Base-by-base conservation (phyloP, 345 rosid species). In the Camelina neglecta region DNA sequence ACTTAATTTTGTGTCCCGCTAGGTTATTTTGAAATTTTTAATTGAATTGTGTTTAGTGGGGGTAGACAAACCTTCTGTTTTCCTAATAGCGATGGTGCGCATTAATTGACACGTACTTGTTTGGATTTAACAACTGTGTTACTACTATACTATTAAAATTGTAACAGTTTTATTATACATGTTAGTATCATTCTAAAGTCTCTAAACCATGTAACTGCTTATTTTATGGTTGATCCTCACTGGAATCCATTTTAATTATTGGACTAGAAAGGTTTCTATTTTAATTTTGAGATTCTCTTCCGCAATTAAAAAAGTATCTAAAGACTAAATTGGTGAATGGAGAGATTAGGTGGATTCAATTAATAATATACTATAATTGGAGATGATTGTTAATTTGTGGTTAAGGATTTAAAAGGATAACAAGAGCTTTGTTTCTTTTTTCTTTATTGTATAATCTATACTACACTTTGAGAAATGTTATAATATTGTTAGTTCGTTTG, bases 31-130 rank as follows among this genome's bases (percentile, higher is more conserved):
- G 15, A 39, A 50, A 2, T 47, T 66, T 44, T 31, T 58, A 51
- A 20, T 68, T 29, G 3, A 24, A 6, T 8, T 51, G 20, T 23
- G 20, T 41, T 16, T 61, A 76, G 71, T 69, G 70, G 70, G 70
- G 70, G 70, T 61, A 23, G 75, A 69, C 79, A 54, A 62, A 61
- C 38, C 9, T 33, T 76, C 51, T 54, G 57, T 31, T 42, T 54
- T 3, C 2, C 2, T 12, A 66, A 58, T 38, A 59, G 8, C 35
- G 7, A 58, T 69, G 10, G 21, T 42, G 48, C 69, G 48, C 64
- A 69, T 31, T 75, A 7, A 11, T 42, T 20, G 69, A 75, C 74
- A 69, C 79, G 79, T 69, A 60, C 63, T 53, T 11, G 29, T 21
- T 18, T 31, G 11, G 65, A 16, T 4, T 45, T 64, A 65, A 47